A percentile compares a stretch with the other conserved stretches of the same genome.
These are phyloP conservation scores for Aspergillus diversus DNA, from an alignment of 495 filamentous ascomycete species.

Conservation along the genomic window DNA sequence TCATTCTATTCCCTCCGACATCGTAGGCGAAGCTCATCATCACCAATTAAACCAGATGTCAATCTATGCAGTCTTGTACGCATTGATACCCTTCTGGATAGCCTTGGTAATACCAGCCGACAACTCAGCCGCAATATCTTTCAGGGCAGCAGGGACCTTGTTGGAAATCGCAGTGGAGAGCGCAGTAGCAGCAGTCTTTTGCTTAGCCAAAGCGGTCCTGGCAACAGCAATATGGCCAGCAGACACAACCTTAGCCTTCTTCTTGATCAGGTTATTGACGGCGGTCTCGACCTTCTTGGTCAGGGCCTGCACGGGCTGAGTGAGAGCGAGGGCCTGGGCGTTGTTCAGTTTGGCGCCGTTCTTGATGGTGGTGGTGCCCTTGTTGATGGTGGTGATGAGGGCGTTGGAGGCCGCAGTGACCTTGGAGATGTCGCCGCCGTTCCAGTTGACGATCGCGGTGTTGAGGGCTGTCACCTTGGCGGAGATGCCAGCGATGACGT, in stretches of 20 bases:
- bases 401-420: slow-evolving; percentile 37
- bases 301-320: slow-evolving; percentile 37
- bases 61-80: slow-evolving; percentile 20
- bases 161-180: slow-evolving; percentile 37
- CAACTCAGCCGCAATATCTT: slow-evolving; percentile 30
- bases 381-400: slow-evolving; percentile 38
- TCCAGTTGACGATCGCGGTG: slow-evolving; percentile 39
- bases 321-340: slow-evolving; percentile 37
- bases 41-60: no score
- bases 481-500: slow-evolving; percentile 36
- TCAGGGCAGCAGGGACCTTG: slow-evolving; percentile 37
- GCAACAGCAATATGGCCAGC: slow-evolving; percentile 33
- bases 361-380: slow-evolving; percentile 32
- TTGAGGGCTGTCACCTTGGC: slow-evolving; percentile 38
- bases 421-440: slow-evolving; percentile 32
- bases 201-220: slow-evolving; percentile 28
- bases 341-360: slow-evolving; percentile 28
- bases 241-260: slow-evolving; percentile 39
- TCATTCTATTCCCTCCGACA: no score
- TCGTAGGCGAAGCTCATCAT: no score
- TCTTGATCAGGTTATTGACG: slow-evolving; percentile 35
- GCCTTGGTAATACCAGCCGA: slow-evolving; percentile 38
- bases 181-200: slow-evolving; percentile 35
- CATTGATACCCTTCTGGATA: slow-evolving; percentile 35
- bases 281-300: slow-evolving; percentile 33